Evolutionary conservation across 768 basidiomycete genomes (phyloP), one percentile per base, ranked within the genome.

Genomic region (Dioszegia hungarica): DNA sequence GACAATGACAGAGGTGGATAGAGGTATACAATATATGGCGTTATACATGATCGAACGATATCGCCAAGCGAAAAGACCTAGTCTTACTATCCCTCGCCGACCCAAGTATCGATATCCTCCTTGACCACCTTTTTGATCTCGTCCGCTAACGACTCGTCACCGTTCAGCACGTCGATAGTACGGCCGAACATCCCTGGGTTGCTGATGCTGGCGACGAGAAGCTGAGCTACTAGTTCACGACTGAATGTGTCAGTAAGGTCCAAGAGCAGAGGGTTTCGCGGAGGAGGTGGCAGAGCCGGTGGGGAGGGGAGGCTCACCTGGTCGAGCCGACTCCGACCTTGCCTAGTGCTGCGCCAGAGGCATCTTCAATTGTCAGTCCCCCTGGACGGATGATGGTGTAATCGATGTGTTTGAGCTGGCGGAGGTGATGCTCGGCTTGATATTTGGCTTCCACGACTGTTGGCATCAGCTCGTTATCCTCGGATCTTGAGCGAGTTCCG

Each of bases 341-440:
- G 3, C 86, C 86, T 39, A 86, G 75, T 33, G 75, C 64, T 0
- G 79, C 82, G 0, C 83, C 83, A 2, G 78, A 80, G 0, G 83
- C 82, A 0, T 81, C 77, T 1, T 79, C 76, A 51, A 84, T 78
- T 0, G 71, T 79, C 22, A 87, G 69, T 1, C 63, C 64, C 20
- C 82, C 83, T 19, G 86, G 85, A 9, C 85, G 82, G 33, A 87
- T 73, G 33, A 86, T 84, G 1, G 83, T 83, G 82, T 82, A 87
- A 49, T 82, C 80, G 77, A 87, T 84, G 0, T 80, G 72, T 14
- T 79, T 79, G 25, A 85, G 81, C 53, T 77, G 54, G 41, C 70
- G 72, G 34, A 81, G 72, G 60, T 80, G 69, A 47, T 76, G 69
- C 68, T 81, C 79, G 1, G 80, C 81, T 25, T 77, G 69, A 53